Evolutionary conservation across 176 grass and related monocot species (phyloP).

Genomic region (Oryza coarctata): DNA sequence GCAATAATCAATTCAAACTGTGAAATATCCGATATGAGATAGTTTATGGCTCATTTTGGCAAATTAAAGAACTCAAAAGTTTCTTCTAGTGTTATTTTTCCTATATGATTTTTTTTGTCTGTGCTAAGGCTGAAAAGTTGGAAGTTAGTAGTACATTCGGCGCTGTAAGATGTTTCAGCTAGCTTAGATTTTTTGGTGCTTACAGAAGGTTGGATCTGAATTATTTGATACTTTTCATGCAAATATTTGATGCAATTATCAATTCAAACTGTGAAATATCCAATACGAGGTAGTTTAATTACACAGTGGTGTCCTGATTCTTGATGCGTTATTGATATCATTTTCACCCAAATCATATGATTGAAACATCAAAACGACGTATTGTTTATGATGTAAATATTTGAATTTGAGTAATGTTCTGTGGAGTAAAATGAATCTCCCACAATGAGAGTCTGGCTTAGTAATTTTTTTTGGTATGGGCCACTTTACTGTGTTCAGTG

Average conservation of each 20-base stretch:
- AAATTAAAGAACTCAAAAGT: not conserved
- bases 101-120: not conserved
- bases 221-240: constrained; percentile 3
- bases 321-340: not conserved
- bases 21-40: not conserved
- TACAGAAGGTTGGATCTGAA: constrained; percentile 9
- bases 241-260: not conserved
- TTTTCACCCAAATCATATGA: not conserved
- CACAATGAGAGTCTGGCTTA: not conserved
- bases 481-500: not conserved
- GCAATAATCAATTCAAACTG: not conserved
- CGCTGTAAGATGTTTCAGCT: not conserved
- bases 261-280: constrained; percentile 2
- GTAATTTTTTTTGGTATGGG: not conserved
- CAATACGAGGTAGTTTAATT: not conserved
- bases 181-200: not conserved
- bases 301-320: not conserved
- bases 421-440: not conserved
- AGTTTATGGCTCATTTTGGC: not conserved
- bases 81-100: not conserved
- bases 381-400: not conserved
- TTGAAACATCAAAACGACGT: not conserved
- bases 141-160: not conserved
- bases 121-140: not conserved
- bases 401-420: not conserved